These are phyloP conservation scores for Tylopilus subfusipes DNA, from an alignment of 768 basidiomycete genomes.

Conservation along the genomic window DNA sequence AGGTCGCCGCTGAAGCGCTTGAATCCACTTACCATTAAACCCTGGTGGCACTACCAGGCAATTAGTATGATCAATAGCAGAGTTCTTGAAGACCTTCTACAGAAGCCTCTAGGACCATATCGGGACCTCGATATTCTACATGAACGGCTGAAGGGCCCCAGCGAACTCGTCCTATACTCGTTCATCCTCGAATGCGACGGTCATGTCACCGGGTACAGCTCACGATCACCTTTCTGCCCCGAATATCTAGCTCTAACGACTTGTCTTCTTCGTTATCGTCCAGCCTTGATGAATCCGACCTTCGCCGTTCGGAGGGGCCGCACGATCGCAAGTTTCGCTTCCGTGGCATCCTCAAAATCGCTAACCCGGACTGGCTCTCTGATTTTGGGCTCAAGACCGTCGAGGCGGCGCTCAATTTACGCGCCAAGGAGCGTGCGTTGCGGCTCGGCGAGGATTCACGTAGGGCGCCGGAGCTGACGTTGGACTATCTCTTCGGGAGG, in stretches of 20 bases:
- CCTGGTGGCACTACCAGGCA: not conserved
- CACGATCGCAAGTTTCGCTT: conserved; percentile 41
- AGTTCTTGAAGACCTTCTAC: conserved; percentile 23
- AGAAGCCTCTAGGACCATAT: conserved; percentile 31
- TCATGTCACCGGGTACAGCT: conserved; percentile 24
- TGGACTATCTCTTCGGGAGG: conserved; percentile 33
- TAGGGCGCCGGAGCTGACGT: conserved; percentile 29
- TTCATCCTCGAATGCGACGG: conserved; percentile 29
- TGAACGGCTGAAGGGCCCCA: conserved; percentile 6
- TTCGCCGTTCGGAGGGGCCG: conserved; percentile 27
- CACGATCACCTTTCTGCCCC: not conserved
- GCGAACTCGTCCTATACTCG: conserved; percentile 25
- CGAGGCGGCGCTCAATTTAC: conserved; percentile 41
- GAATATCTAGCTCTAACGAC: not conserved
- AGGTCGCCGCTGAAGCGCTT: not conserved
- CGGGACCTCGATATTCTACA: conserved; percentile 24
- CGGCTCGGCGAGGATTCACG: conserved; percentile 15
- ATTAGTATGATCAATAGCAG: conserved; percentile 16
- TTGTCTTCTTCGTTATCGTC: not conserved
- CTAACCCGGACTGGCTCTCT: conserved; percentile 48
- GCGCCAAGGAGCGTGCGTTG: conserved; percentile 33
- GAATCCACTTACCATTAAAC: not conserved
- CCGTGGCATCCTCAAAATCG: conserved; percentile 49
- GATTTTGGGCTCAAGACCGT: conserved; percentile 40
- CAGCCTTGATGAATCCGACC: conserved; percentile 50